A percentile compares a stretch with the other conserved stretches of the same genome.
Conservation (phyloP, 768 basidiomycete genomes). For the Rhodotorula taiwanensis region DNA sequence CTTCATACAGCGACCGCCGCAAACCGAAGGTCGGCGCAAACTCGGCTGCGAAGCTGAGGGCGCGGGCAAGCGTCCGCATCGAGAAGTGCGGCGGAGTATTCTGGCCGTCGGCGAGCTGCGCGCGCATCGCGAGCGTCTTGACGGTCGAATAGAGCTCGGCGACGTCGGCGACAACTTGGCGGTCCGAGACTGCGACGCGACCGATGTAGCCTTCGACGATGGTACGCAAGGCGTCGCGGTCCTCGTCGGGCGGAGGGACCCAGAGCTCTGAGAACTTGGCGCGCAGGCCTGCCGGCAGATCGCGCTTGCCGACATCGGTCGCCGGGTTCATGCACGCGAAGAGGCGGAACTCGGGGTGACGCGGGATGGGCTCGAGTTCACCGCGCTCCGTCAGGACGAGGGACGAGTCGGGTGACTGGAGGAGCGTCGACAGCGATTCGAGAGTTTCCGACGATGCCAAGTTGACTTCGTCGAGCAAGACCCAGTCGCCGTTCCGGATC, state of each 20-base stretch:
- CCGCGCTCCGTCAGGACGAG: slow-evolving; percentile 91
- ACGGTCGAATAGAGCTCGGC: slow-evolving; percentile 82
- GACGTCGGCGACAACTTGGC: slow-evolving; percentile 76
- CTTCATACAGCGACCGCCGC: slow-evolving; percentile 86
- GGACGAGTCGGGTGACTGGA: slow-evolving; percentile 77
- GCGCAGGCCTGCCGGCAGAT: slow-evolving; percentile 82
- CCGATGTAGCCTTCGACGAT: slow-evolving; percentile 89
- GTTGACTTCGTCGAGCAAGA: slow-evolving; percentile 93
- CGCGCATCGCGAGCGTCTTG: slow-evolving; percentile 64
- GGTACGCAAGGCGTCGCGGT: slow-evolving; percentile 76
- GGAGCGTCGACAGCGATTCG: slow-evolving; percentile 80
- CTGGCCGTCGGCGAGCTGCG: slow-evolving; percentile 82
- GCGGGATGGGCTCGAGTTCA: slow-evolving; percentile 75
- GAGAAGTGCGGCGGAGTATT: slow-evolving; percentile 92
- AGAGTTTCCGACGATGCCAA: slow-evolving; percentile 88
- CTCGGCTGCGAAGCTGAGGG: slow-evolving; percentile 81
- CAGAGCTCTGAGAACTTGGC: slow-evolving; percentile 91
- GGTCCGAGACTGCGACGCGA: slow-evolving; percentile 71
- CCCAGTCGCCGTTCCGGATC: slow-evolving; percentile 80
- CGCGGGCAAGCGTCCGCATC: slow-evolving; percentile 89
- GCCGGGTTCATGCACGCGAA: slow-evolving; percentile 99
- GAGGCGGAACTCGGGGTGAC: slow-evolving; percentile 89
- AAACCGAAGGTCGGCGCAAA: slow-evolving; percentile 68
- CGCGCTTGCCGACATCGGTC: slow-evolving; percentile 96
- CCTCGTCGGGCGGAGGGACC: slow-evolving; percentile 86